Base-by-base conservation (phyloP, 805 yeast genomes). In the Wickerhamiella lipophila region DNA sequence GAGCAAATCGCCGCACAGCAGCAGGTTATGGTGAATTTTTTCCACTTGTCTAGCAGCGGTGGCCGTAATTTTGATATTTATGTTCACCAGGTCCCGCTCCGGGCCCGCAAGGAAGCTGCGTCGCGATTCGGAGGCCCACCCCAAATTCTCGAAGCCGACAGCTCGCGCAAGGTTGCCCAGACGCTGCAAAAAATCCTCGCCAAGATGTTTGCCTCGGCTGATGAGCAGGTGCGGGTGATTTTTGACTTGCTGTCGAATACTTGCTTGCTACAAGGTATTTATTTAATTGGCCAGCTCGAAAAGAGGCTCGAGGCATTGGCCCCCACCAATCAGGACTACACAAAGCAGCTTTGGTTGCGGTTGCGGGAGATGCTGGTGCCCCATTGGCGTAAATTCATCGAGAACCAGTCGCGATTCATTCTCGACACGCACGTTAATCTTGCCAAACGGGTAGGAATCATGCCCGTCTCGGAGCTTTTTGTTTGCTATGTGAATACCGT, bases 321-420 rank as follows among this genome's bases (percentile, higher is more conserved):
- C 8, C 64, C 74, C 7, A 68, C 80, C 1, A 75, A 76, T 59
- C 87, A 81, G 58, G 95, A 83, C 53, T 84, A 73, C 55, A 64
- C 74, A 18, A 66, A 74, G 51, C 69, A 72, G 35, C 67, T 72
- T 47, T 67, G 81, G 52, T 69, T 68, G 27, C 76, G 75, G 52
- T 54, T 78, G 4, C 64, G 68, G n/a, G 77, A 76, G 25, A 75
- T 74, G 59, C 66, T 78, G 40, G 65, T 64, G 36, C 64, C 63
- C 30, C 67, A 68, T 15, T 85, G 94, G 94, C 64, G 65, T 16
- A 75, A 74, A 52, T 76, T 75, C 53, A 63, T 81, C 21, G 74
- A 73, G 15, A 65, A 64, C n/a, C 85, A 83, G 60, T 63, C 74
- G 5, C 64, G 68, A 26, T 53, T 58, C 13, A 67, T 78, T 15